Conservation (phyloP, 2,329 filamentous ascomycete genomes). For the Xylaria sp. region DNA sequence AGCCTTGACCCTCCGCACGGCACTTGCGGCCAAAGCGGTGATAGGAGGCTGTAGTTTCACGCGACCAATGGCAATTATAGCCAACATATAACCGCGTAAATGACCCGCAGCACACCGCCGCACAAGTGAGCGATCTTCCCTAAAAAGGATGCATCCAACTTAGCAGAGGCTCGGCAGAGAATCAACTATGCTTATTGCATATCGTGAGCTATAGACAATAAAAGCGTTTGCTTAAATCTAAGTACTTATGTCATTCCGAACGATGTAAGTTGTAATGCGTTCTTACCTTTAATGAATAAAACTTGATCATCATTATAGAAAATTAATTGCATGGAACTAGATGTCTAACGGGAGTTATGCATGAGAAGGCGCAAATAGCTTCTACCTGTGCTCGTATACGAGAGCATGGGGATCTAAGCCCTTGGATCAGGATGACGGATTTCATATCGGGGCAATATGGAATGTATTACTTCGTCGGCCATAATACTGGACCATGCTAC, state of each 20-base stretch:
- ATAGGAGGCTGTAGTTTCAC: slow-evolving; percentile 44
- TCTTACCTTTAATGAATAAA: not conserved
- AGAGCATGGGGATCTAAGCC: not conserved
- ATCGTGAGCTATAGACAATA: not conserved
- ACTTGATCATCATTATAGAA: not conserved
- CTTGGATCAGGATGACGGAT: not conserved
- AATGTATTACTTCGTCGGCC: not conserved
- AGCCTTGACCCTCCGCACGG: slow-evolving; percentile 45
- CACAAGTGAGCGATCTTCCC: slow-evolving; percentile 28
- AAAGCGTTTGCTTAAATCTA: not conserved
- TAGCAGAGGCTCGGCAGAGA: slow-evolving; percentile 26
- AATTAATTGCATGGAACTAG: not conserved
- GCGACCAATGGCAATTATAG: slow-evolving; percentile 40
- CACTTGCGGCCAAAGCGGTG: slow-evolving; percentile 43
- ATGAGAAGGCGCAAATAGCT: not conserved
- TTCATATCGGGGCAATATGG: not conserved
- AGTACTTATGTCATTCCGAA: not conserved
- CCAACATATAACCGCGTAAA: slow-evolving; percentile 43
- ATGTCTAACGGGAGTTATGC: not conserved
- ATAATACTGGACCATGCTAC: not conserved
- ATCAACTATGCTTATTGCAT: slow-evolving; percentile 3
- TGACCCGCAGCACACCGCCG: slow-evolving; percentile 32
- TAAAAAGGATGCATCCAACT: slow-evolving; percentile 6
- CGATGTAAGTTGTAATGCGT: not conserved
- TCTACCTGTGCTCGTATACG: not conserved